Base-by-base conservation (phyloP, 805 yeast species). In the Wickerhamiella nectarea region DNA sequence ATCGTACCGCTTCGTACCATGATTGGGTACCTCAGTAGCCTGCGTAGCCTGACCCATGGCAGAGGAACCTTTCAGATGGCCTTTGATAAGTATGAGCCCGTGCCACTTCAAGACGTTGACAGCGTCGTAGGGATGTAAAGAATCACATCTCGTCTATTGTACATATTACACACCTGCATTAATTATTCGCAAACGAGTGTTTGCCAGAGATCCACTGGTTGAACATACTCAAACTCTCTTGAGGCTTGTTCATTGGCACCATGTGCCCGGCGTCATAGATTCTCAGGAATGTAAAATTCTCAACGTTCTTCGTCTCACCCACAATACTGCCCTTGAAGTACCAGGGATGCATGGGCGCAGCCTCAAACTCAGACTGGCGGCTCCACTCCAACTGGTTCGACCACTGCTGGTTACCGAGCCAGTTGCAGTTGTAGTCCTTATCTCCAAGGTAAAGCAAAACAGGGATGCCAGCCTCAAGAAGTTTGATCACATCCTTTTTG, bases 331-430 rank as follows among this genome's bases (percentile, higher is more conserved):
- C 68, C 36, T 69, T 72, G 5, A 63, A 60, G n/a, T 47, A 44
- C 69, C 68, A 66, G 43, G 56, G 55, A 46, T 50, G 46, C 40
- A 52, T 44, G 12, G 53, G 51, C 60, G 58, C 69, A 25, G 62
- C 55, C 52, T 66, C 67, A 59, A 76, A 82, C 45, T 69, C 72
- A 26, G 70, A 71, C 35, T 69, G 63, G 33, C 74, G 73, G 21
- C 69, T 61, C 82, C 84, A 81, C 56, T 80, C 81, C 44, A 85
- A 70, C 22, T 55, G 46, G 57, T 81, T 70, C 29, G 89, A 69
- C 94, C 95, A 83, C 12, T 80, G 91, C 57, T 76, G 74, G 62
- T 86, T 86, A 51, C 96, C 97, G 57, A 89, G 72, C 95, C 95
- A 87, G 68, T 89, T 87, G 67, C 96, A 87, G 59, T 87, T 87